Base-by-base conservation (phyloP, 345 rosid genomes). In the Hypericum perforatum region DNA sequence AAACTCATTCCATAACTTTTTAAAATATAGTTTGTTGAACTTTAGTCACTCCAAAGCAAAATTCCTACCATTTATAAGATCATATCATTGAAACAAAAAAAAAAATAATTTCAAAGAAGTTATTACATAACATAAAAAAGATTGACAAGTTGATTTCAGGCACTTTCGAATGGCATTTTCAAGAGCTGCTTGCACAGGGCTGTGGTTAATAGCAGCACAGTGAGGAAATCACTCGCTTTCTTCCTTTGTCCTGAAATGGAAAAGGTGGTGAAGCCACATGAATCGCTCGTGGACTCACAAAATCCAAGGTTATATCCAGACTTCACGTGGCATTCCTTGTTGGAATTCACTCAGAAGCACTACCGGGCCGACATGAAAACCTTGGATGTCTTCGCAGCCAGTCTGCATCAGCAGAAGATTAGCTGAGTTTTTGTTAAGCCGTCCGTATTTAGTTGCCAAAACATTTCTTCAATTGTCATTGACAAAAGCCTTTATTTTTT, bases 111-210 rank as follows among this genome's bases (percentile, higher is more conserved):
- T 16, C 0, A 12, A 44, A 11, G 12, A n/a, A 6, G 3, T n/a
- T 9, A 9, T 45, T 8, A 7, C 3, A 10, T 11, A n/a, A n/a
- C n/a, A n/a, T n/a, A n/a, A n/a, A n/a, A n/a, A n/a, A n/a, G n/a
- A n/a, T n/a, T n/a, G n/a, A 6, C 40, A 57, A 36, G 54, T 46
- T 59, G 39, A 37, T 14, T 38, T 39, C 16, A 78, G 84, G 80
- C 84, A 46, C 44, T 73, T 32, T 62, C 84, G 37, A 78, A 78
- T 46, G 78, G 80, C 53, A 63, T 37, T 49, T 73, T 72, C 69
- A 67, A 49, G 66, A 72, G 83, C 7, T 72, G 78, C 49, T 52
- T 67, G 52, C 80, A 74, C 12, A 72, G 80, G 47, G 83, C 80
- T 48, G 69, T 73, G 51, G 80, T 78, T 8, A 75, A 72, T 37